A percentile compares a stretch with the other conserved stretches of the same genome.
Conservation (phyloP, 73 alveolate genomes). For the Blepharisma stoltei region DNA sequence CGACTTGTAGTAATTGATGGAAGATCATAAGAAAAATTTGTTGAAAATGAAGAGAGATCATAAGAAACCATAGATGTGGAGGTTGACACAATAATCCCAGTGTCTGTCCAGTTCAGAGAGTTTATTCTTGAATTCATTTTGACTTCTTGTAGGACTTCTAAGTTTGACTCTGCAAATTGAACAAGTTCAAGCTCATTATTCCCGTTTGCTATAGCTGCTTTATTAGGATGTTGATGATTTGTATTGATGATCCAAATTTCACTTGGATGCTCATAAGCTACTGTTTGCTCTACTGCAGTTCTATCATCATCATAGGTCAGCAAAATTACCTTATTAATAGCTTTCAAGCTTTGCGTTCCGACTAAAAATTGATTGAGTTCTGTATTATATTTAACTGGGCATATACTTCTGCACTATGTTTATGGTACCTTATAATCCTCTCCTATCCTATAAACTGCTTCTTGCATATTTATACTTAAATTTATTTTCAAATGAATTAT, state of each 20-base stretch:
- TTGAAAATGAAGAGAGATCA: not conserved
- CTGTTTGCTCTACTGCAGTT: not conserved
- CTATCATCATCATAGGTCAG: slow-evolving; percentile 18
- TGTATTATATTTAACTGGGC: not conserved
- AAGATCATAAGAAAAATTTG: not conserved
- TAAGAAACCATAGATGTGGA: not conserved
- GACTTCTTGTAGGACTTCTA: not conserved
- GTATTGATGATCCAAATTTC: not conserved
- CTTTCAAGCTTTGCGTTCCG: slow-evolving; percentile 24
- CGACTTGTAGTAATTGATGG: not conserved
- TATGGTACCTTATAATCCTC: slow-evolving; percentile 9
- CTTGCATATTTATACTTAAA: slow-evolving; percentile 13
- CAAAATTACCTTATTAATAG: not conserved
- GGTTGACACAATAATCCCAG: not conserved
- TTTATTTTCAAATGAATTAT: too few relatives aligned
- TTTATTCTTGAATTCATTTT: not conserved
- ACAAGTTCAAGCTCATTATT: not conserved
- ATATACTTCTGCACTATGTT: slow-evolving; percentile 20
- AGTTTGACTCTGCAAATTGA: not conserved
- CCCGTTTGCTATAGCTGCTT: not conserved
- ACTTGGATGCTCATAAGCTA: not conserved
- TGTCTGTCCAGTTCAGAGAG: not conserved
- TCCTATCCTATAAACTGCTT: not conserved
- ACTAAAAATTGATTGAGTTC: not conserved
- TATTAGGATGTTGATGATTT: not conserved